Percentiles rank a stretch among this genome's conserved stretches.
Evolutionary conservation across 768 basidiomycete species (phyloP).

Genomic region (Russula vinacea): DNA sequence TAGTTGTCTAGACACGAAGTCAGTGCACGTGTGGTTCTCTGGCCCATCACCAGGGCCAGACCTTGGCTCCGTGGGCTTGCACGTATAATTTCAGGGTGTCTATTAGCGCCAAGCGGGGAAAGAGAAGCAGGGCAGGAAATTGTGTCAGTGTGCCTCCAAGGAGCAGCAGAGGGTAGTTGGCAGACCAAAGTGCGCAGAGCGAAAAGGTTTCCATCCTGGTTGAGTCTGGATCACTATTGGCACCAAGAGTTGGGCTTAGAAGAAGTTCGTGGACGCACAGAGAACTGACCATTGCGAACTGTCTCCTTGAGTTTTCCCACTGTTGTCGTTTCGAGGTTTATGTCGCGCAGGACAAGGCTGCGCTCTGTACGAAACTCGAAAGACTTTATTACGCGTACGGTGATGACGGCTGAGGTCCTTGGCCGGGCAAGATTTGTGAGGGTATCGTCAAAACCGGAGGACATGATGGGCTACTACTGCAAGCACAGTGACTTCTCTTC

Average conservation of each 20-base stretch:
- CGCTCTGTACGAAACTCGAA: constrained; percentile 90
- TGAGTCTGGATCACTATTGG: constrained; percentile 64
- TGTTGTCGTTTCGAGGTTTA: constrained; percentile 78
- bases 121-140: background rate
- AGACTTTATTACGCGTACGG: constrained; percentile 90
- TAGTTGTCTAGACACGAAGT: constrained; percentile 67
- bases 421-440: constrained; percentile 67
- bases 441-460: constrained; percentile 39
- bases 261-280: background rate
- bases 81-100: constrained; percentile 95
- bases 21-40: background rate
- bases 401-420: constrained; percentile 75
- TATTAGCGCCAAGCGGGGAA: constrained; percentile 35
- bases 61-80: constrained; percentile 93
- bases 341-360: constrained; percentile 74
- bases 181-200: constrained; percentile 63
- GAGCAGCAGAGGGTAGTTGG: constrained; percentile 4
- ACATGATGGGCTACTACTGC: too few relatives aligned
- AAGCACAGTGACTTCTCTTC: too few relatives aligned
- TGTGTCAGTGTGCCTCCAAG: background rate
- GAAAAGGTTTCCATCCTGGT: constrained; percentile 87
- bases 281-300: constrained; percentile 56
- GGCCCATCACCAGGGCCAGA: constrained; percentile 33
- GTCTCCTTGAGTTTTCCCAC: constrained; percentile 74
- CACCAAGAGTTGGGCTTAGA: background rate